Evolutionary conservation across 257 asterid genomes (phyloP), one percentile per base, ranked within the genome.

Genomic region (Leonotis leonurus): DNA sequence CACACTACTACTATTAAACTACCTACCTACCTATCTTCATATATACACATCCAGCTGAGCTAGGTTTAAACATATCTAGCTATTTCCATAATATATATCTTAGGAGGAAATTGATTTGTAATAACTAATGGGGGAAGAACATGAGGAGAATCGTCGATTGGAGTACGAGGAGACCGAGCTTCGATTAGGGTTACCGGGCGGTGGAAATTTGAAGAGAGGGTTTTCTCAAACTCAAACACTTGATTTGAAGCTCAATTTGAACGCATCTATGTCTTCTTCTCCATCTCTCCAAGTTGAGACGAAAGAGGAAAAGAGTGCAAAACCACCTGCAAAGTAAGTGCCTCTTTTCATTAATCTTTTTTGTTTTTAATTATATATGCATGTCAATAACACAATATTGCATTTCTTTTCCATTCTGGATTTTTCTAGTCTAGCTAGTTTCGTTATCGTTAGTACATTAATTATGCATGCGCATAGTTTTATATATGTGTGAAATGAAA

Each of bases 131-230:
- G 71, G 62, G 6, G 53, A 5, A 0, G 63, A 62, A 41, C 17
- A 70, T 9, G 74, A 37, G 33, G 70, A 67, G 14, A 58, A n/a
- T n/a, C n/a, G 37, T 45, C 57, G 67, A 0, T 6, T 75, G 62
- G 67, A 75, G 16, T 78, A 56, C 49, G 80, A 81, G 62, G 80
- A 74, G 70, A 81, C 87, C n/a, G 82, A 81, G 73, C 46, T 81
- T 3, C 71, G 87, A 8, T 22, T 81, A 7, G 87, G 87, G 16
- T 40, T 81, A 60, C 84, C 87, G 0, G 81, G 81, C 10, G 2
- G 12, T 33, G 60, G 62, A 9, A 57, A 43, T 46, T 69, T 71
- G 30, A 81, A 81, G 67, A 75, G 84, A 59, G 84, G 70, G 1
- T 81, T 78, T 39, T 68, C 75, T 3, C 72, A 78, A 62, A 78